Conservation (phyloP, 169 alveolate species). For the Cryptosporidium baileyi region DNA sequence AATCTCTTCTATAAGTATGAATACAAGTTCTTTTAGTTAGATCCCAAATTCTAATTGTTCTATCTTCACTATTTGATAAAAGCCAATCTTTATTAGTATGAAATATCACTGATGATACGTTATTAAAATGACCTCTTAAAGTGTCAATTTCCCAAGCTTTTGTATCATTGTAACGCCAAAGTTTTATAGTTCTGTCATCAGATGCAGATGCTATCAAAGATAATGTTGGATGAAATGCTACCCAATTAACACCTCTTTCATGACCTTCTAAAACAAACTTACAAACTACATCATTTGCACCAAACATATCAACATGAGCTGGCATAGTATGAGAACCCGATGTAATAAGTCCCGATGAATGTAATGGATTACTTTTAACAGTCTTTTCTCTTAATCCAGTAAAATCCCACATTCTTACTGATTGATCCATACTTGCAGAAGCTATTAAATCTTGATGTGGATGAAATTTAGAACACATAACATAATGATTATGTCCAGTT, state of each 20-base stretch:
- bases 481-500: slow-evolving; percentile 97
- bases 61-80: slow-evolving; percentile 93
- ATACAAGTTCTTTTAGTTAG: slow-evolving; percentile 86
- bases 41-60: slow-evolving; percentile 94
- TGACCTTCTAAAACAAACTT: slow-evolving; percentile 94
- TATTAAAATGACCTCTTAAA: slow-evolving; percentile 92
- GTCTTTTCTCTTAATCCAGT: slow-evolving; percentile 90
- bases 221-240: slow-evolving; percentile 89
- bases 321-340: slow-evolving; percentile 38
- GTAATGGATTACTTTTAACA: slow-evolving; percentile 74
- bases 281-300: slow-evolving; percentile 89
- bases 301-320: slow-evolving; percentile 82
- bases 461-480: slow-evolving; percentile 95
- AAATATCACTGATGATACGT: slow-evolving; percentile 91
- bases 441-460: slow-evolving; percentile 92
- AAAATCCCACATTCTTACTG: slow-evolving; percentile 95
- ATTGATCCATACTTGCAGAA: slow-evolving; percentile 92
- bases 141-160: slow-evolving; percentile 93
- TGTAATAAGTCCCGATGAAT: slow-evolving; percentile 2
- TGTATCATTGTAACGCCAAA: slow-evolving; percentile 92
- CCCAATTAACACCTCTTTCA: slow-evolving; percentile 97
- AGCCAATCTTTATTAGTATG: slow-evolving; percentile 90
- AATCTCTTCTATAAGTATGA: slow-evolving; percentile 88
- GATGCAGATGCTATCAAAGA: slow-evolving; percentile 91
- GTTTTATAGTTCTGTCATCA: slow-evolving; percentile 92